Evolutionary conservation across 1,284 basidiomycete genomes (phyloP), one percentile per base, ranked within the genome.

Genomic region (Austropuccinia psidii): DNA sequence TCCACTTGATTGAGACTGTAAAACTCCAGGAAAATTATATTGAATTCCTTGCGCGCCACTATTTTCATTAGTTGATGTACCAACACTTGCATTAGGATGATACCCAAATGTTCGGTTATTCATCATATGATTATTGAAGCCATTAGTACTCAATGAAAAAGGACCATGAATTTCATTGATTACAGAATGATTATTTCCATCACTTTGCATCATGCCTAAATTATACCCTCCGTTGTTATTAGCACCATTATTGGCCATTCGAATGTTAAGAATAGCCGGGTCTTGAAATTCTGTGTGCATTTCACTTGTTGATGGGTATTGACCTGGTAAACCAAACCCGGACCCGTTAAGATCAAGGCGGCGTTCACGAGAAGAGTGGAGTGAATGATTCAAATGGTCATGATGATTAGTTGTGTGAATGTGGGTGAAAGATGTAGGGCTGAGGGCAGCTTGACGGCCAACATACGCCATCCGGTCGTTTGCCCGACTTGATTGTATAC

Each of bases 261-360:
- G 43, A 31, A 72, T 62, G 58, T 72, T 72, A 27, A 72, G 43
- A 33, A 72, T 72, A 17, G 69, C 69, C 6, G 69, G 69, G 33
- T 72, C 69, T 49, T 62, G 47, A 31, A 62, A 72, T 50, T 72
- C 69, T 5, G 45, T 41, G 43, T 43, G 27, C 66, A 54, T 47
- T 2, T 61, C 41, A 37, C 49, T 47, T 11, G 24, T 47, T 13
- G 54, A 27, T 2, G 52, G 37, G 13, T 39, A 41, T 37, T 69
- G 67, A 2, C 35, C 35, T 9, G 31, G 54, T 8, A 57, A 37
- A 19, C 45, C 45, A 24, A 69, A 69, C 11, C 50, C 52, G 27
- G 50, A 50, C 33, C 24, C 43, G 15, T 15, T 45, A 9, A 60
- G 33, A 49, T 70, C 67, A 27, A 60, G 27, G 31, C 67, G 41